Base-by-base conservation (phyloP, 169 alveolate species). In the Plasmodium gonderi region DNA sequence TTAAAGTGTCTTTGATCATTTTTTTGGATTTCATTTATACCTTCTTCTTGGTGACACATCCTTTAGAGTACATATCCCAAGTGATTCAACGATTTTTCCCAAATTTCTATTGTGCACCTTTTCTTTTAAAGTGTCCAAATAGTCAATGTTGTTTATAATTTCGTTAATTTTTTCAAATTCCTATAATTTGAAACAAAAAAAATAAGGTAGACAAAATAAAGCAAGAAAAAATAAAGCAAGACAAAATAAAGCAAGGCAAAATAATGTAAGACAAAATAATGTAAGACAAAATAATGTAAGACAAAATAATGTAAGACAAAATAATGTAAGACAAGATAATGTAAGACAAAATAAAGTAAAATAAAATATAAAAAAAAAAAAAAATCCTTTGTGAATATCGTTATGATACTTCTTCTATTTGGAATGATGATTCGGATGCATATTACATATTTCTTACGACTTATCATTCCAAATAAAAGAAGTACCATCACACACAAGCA, bases 91-190 rank as follows among this genome's bases (percentile, higher is more conserved):
- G 23, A 82, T 82, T 8, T 82, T 69, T 44, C 64, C 80, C 75
- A 69, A 20, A 6, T 68, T 80, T 4, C 42, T 69, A 29, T 47
- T 54, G 31, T 82, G 79, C 31, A 82, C 51, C 42, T 68, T 82
- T 31, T 72, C 54, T 40, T 72, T 82, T 51, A 82, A 68, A 14
- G 76, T 38, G 77, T 82, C 60, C 77, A 82, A 49, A 72, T 69
- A 72, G 60, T 82, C 76, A 64, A 51, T 23, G 29, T 9, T 72
- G 74, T 72, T 82, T 69, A 82, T 40, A 82, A 82, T 69, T 38
- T 68, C 65, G 49, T 47, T 69, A 20, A 82, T 82, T 69, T 72
- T 82, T 12, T 82, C 82, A 82, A 82, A 82, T 75, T 82, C 92
- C 92, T 82, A 60, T 75, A 23, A 82, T 81, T 36, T 12, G 60